These are phyloP conservation scores for Gymnopilus junonius DNA, from an alignment of 768 basidiomycete species.

Conservation along the genomic window DNA sequence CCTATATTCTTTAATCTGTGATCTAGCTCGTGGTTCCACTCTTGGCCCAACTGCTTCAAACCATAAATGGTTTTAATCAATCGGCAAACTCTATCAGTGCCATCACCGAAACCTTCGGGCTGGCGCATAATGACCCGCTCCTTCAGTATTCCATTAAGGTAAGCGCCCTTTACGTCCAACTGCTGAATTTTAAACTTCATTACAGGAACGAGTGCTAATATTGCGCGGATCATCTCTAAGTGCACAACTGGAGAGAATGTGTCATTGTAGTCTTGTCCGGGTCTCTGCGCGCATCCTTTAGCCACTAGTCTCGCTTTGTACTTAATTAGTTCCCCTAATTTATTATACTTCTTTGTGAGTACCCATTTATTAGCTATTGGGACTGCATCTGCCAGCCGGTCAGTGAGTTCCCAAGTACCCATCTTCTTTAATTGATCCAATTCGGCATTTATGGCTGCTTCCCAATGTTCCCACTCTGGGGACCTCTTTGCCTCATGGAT, in stretches of 20 bases:
- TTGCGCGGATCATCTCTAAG: too few relatives aligned
- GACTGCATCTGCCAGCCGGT: too few relatives aligned
- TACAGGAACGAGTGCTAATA: slow-evolving; percentile 17
- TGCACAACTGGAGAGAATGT: slow-evolving; percentile 29
- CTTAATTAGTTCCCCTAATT: slow-evolving; percentile 32
- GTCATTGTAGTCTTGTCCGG: slow-evolving; percentile 39
- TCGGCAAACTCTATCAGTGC: background rate
- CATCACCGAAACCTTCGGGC: background rate
- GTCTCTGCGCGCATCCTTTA: slow-evolving; percentile 41
- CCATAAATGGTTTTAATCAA: background rate
- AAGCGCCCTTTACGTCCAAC: slow-evolving; percentile 13
- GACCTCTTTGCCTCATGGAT: background rate
- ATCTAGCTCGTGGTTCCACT: background rate
- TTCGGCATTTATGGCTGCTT: slow-evolving; percentile 7
- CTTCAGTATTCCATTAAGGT: too few relatives aligned
- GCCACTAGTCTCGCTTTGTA: slow-evolving; percentile 40
- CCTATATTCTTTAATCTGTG: background rate
- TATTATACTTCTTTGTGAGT: too few relatives aligned
- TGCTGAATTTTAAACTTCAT: background rate
- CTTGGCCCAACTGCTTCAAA: background rate
- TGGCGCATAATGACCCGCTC: too few relatives aligned
- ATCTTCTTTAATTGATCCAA: too few relatives aligned
- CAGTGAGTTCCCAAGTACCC: too few relatives aligned
- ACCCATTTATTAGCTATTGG: too few relatives aligned
- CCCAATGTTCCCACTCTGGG: slow-evolving; percentile 18